Conservation (phyloP, 2,329 filamentous ascomycete species). For the Botrytis paeoniae region DNA sequence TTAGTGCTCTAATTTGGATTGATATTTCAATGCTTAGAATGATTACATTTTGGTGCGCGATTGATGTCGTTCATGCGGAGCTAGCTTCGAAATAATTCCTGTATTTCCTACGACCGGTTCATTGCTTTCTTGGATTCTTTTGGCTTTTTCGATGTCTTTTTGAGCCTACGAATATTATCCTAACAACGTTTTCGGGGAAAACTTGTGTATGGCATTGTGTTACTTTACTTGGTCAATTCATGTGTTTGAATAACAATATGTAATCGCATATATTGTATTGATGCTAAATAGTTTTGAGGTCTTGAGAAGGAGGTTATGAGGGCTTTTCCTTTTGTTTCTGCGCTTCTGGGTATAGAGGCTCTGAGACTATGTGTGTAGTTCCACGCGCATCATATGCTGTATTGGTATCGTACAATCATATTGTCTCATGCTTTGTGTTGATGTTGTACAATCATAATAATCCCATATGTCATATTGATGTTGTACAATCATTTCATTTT, state of each 20-base stretch:
- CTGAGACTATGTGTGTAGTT: neutral
- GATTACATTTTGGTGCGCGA: neutral
- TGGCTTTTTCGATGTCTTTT: neutral
- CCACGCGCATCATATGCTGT: neutral
- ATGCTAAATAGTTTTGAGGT: neutral
- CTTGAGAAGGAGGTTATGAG: neutral
- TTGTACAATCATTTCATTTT: neutral
- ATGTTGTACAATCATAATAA: neutral
- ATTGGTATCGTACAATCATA: neutral
- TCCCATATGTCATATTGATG: neutral
- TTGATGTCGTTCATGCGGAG: neutral
- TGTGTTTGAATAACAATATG: neutral
- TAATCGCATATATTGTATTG: neutral
- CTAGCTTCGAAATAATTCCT: neutral
- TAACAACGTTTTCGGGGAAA: neutral
- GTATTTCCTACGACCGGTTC: neutral
- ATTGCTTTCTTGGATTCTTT: neutral
- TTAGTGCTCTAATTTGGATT: neutral
- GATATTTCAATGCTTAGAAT: neutral
- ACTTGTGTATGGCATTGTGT: rapidly evolving
- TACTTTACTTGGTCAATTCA: neutral
- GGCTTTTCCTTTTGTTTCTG: neutral
- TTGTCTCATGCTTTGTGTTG: neutral
- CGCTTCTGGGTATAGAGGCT: neutral
- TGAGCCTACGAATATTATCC: neutral